Conservation (phyloP, 768 basidiomycete species). For the Naematelia encephala region DNA sequence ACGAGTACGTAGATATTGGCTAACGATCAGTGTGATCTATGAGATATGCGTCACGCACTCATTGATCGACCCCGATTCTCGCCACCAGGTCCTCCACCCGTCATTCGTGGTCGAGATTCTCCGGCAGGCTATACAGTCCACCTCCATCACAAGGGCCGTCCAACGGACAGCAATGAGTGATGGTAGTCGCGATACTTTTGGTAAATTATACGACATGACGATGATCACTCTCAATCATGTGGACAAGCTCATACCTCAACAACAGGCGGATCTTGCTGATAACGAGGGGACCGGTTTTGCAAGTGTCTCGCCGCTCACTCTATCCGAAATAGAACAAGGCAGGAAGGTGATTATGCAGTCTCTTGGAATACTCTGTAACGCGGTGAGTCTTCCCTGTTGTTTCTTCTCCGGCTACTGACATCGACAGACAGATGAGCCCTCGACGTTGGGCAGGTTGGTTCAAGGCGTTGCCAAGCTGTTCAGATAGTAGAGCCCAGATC, state of each 20-base stretch:
- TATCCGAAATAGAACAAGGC: background rate
- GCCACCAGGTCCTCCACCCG: background rate
- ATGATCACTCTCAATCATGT: background rate
- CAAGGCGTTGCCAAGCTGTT: conserved; percentile 1
- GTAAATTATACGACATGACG: conserved; percentile 4
- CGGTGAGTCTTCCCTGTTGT: background rate
- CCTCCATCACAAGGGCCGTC: background rate
- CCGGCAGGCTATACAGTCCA: background rate
- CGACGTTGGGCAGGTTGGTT: background rate
- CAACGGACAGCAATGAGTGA: background rate
- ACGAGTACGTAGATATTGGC: background rate
- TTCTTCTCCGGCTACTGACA: too few species aligned
- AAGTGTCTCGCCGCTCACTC: background rate
- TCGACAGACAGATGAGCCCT: background rate
- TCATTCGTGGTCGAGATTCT: background rate
- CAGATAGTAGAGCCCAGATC: too few species aligned
- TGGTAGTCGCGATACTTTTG: background rate
- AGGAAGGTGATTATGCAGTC: background rate
- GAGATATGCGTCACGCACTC: conserved; percentile 1
- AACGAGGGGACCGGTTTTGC: background rate
- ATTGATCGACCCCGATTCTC: background rate
- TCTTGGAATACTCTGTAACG: conserved; percentile 1
- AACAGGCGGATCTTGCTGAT: background rate
- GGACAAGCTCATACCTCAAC: background rate
- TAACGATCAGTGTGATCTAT: background rate